phyloP scores from a whole-genome alignment of 2,329 filamentous ascomycete genomes.

The Pyricularia sp. region DNA sequence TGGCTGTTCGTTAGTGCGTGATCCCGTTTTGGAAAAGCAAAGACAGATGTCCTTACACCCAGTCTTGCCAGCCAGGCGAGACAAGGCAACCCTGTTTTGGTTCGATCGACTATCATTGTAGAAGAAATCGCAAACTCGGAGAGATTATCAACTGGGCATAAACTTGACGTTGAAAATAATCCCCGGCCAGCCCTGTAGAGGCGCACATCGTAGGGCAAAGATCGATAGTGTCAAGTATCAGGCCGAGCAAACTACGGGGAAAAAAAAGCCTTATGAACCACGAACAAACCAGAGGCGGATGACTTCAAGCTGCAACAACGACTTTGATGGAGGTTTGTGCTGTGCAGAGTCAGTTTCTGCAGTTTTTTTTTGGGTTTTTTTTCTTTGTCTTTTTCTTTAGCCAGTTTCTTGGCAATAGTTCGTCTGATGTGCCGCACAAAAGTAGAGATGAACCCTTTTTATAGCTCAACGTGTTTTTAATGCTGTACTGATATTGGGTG shows the following conservation, averaged over 20 bases:
- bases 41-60: neutral
- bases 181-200: neutral
- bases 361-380: too few species aligned
- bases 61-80: neutral
- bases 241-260: neutral
- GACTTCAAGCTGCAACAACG: neutral
- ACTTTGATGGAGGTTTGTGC: neutral
- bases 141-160: neutral
- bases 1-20: neutral
- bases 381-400: neutral
- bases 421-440: neutral
- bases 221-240: neutral
- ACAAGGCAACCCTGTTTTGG: neutral
- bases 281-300: neutral
- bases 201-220: neutral
- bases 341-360: neutral
- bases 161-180: neutral
- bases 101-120: neutral
- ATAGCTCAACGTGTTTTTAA: neutral
- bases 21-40: neutral
- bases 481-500: neutral
- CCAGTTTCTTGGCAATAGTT: neutral
- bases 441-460: neutral
- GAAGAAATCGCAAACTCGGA: neutral
- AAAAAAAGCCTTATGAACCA: neutral